Evolutionary conservation across 78 protist genomes (phyloP).

Genomic region (Diacronema lutheri): DNA sequence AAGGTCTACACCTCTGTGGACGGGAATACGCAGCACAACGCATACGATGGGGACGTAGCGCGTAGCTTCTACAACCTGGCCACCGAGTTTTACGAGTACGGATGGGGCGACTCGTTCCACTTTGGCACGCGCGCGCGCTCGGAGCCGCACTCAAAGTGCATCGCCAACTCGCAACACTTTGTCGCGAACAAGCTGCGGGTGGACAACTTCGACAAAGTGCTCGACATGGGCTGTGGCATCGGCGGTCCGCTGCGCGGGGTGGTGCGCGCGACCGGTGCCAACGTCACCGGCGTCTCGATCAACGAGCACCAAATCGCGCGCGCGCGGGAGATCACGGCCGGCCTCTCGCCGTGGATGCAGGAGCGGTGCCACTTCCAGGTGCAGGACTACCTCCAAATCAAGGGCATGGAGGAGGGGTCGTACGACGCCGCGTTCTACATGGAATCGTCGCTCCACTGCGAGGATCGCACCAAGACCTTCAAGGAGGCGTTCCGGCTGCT

Average conservation of each 20-base stretch:
- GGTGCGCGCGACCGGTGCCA: conserved; percentile 82
- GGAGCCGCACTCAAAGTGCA: conserved; percentile 64
- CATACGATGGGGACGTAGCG: neutral
- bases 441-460: conserved; percentile 25
- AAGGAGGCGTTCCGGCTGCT: neutral
- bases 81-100: conserved; percentile 86
- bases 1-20: neutral
- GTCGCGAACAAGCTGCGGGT: conserved; percentile 47
- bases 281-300: conserved; percentile 81
- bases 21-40: neutral
- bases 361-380: neutral
- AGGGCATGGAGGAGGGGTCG: neutral
- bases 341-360: neutral
- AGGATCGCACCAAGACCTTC: conserved; percentile 19
- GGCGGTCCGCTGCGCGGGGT: conserved; percentile 87
- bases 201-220: neutral
- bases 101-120: conserved; percentile 93
- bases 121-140: conserved; percentile 68
- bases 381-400: neutral
- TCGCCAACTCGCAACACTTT: conserved; percentile 78
- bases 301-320: conserved; percentile 79
- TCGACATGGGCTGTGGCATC: conserved; percentile 93
- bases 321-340: neutral
- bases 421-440: conserved; percentile 18
- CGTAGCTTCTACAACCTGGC: too few relatives aligned